Evolutionary conservation across 1,284 basidiomycete species (phyloP), one percentile per base, ranked within the genome.

Genomic region (Trichosporon sp.): DNA sequence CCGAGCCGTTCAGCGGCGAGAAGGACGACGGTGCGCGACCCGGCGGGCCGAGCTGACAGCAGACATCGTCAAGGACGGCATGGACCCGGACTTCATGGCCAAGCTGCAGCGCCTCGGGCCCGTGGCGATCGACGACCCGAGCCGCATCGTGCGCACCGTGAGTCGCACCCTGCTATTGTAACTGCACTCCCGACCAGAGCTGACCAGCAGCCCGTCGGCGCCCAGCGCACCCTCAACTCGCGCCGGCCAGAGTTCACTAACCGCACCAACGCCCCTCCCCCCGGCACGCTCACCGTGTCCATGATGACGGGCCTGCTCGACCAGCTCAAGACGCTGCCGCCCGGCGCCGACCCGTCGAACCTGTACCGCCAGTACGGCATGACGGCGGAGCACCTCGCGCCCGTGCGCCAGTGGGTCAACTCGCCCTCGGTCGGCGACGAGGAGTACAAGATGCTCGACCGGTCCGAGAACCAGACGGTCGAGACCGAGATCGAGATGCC

Each of bases 81-180:
- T 84, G 73, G 92, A 94, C 78, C 91, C 91, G 1, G 88, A 93
- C 65, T 89, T 93, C 70, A 80, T 91, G 76, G 85, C 88, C 34
- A 93, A 92, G 75, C 82, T 95, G 64, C 88, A 78, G 72, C 86
- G 83, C 56, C 83, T 94, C 3, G 92, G 92, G 0, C 89, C 87
- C 29, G 92, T 93, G 7, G 84, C 83, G 23, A 90, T 94, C 23
- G 75, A 77, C 6, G 76, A 88, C 89, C 80, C 90, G 88, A 77
- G 87, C 82, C 86, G 73, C 70, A 82, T 86, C 5, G 75, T 89
- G 64, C 85, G 83, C 71, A 80, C 86, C 13, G 91, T 91, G 78
- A 79, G 88, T 29, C 13, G n/a, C 0, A 12, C 27, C n/a, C n/a
- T n/a, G n/a, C n/a, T n/a, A n/a, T n/a, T 9, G 67, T 63, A 25